A percentile compares a stretch with the other conserved stretches of the same genome.
These are phyloP conservation scores for Hippophae tibetana DNA, from an alignment of 306 rosid species.

Conservation along the genomic window DNA sequence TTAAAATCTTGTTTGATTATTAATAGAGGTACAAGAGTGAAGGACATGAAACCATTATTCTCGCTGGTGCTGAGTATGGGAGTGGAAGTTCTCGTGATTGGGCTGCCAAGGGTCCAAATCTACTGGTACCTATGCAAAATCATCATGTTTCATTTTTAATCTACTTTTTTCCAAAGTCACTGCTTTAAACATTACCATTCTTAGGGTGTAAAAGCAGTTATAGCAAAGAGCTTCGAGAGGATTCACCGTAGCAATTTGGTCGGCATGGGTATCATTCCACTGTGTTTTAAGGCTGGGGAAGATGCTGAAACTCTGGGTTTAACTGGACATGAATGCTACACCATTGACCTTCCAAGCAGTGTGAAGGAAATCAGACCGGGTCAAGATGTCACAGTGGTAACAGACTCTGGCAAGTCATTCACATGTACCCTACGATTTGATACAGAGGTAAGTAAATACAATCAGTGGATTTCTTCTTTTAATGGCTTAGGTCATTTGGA, in stretches of 20 bases:
- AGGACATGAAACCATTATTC: conserved; percentile 62
- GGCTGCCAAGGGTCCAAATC: conserved; percentile 98
- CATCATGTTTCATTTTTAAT: not conserved
- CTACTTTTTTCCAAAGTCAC: not conserved
- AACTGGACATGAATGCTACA: conserved; percentile 72
- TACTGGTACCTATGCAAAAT: conserved; percentile 44
- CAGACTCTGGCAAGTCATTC: conserved; percentile 64
- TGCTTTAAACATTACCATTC: not conserved
- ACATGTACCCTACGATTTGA: conserved; percentile 62
- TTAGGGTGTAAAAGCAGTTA: conserved; percentile 94
- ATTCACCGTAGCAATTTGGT: conserved; percentile 96
- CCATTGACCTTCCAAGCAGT: conserved; percentile 69
- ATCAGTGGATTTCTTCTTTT: not conserved
- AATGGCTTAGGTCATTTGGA: not conserved
- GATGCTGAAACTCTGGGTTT: conserved; percentile 84
- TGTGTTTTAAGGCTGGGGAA: conserved; percentile 77
- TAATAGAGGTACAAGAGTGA: conserved; percentile 69
- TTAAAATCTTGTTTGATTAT: not conserved
- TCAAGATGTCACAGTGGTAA: conserved; percentile 62
- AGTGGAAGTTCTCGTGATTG: conserved; percentile 98
- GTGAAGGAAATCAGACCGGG: conserved; percentile 77
- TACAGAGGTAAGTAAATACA: conserved; percentile 55
- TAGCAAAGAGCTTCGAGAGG: conserved; percentile 88
- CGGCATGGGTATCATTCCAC: conserved; percentile 88
- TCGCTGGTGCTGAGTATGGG: conserved; percentile 95